Evolutionary conservation across 345 rosid genomes (phyloP).

Genomic region (Eucalyptus brandiana): DNA sequence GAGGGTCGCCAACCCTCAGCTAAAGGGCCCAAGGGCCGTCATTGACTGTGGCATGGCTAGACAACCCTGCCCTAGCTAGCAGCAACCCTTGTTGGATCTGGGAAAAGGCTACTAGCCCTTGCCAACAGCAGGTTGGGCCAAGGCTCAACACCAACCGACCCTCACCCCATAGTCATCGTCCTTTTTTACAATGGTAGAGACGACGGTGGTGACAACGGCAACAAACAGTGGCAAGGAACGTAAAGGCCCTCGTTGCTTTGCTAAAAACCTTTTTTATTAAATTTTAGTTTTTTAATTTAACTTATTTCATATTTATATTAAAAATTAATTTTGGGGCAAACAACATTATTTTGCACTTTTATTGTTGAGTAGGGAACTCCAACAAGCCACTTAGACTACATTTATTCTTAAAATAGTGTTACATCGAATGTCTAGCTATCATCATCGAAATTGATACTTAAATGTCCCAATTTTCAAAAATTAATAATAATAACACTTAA

Average conservation of each 20-base stretch:
- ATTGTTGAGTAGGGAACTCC: too few species aligned
- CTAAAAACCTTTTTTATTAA: too few species aligned
- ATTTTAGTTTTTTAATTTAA: too few species aligned
- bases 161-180: neutral
- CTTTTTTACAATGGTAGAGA: rapidly evolving
- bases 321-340: too few species aligned
- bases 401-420: too few species aligned
- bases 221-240: rapidly evolving
- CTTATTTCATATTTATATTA: too few species aligned
- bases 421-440: too few species aligned
- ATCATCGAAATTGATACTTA: neutral
- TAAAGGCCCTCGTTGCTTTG: too few species aligned
- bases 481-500: neutral
- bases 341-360: too few species aligned
- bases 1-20: rapidly evolving
- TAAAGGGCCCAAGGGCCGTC: too few species aligned
- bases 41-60: rapidly evolving
- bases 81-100: rapidly evolving
- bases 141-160: rapidly evolving
- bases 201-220: neutral
- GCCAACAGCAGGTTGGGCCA: rapidly evolving
- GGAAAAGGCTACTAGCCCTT: neutral
- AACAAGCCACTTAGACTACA: too few species aligned
- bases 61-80: rapidly evolving
- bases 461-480: neutral